A percentile compares a stretch with the other conserved stretches of the same genome.
Conservation (phyloP, 257 asterid species). For the Fraxinus americana region DNA sequence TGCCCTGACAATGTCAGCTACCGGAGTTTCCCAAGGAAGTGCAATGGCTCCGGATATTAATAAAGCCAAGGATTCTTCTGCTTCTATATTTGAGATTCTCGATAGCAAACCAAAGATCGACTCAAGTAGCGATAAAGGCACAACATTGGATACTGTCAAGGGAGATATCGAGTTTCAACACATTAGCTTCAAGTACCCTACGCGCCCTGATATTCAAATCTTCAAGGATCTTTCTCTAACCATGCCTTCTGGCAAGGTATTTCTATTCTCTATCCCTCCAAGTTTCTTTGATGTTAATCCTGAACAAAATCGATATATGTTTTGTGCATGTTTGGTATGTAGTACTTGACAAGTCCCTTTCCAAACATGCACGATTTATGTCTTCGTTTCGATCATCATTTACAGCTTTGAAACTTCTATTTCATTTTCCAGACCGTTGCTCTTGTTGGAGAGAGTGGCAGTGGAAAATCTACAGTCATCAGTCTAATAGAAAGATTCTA, state of each 20-base stretch:
- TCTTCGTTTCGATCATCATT: neutral
- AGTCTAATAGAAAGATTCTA: slow-evolving; percentile 72
- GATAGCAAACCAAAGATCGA: slow-evolving; percentile 68
- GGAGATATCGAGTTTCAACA: slow-evolving; percentile 67
- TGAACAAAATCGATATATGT: neutral
- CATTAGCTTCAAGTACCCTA: slow-evolving; percentile 66
- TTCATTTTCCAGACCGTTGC: slow-evolving; percentile 58
- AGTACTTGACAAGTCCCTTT: neutral
- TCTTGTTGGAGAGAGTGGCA: slow-evolving; percentile 84
- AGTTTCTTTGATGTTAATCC: neutral
- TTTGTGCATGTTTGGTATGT: neutral
- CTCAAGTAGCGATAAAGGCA: slow-evolving; percentile 62
- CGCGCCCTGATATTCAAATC: slow-evolving; percentile 67
- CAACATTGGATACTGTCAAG: slow-evolving; percentile 37
- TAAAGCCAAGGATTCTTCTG: slow-evolving; percentile 64
- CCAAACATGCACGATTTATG: neutral
- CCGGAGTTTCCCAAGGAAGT: slow-evolving; percentile 67
- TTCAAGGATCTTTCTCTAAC: slow-evolving; percentile 60
- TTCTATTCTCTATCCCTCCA: neutral
- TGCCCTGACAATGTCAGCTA: slow-evolving; percentile 70
- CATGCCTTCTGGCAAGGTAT: slow-evolving; percentile 81
- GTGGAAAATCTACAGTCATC: slow-evolving; percentile 79
- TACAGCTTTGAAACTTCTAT: neutral
- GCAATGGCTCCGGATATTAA: slow-evolving; percentile 65
- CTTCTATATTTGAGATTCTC: slow-evolving; percentile 68